phyloP scores from a whole-genome alignment of 768 basidiomycete species.

The Naganishia antarctica region DNA sequence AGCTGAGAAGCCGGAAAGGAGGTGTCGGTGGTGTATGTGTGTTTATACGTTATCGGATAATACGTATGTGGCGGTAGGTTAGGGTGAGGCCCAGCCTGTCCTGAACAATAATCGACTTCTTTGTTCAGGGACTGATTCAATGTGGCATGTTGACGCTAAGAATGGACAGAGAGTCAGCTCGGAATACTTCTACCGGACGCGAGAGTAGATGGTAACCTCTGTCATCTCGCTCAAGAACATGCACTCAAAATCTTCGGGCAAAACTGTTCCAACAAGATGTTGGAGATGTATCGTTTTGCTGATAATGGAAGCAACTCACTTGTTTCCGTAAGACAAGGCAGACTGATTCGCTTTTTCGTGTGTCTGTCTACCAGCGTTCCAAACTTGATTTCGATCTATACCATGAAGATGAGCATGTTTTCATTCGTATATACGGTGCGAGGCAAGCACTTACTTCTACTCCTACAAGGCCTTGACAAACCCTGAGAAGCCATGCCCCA shows the following conservation, averaged over 20 bases:
- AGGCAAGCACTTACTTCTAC: conserved; percentile 45
- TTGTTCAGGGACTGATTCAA: conserved; percentile 83
- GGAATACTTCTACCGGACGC: not conserved
- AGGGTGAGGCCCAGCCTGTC: conserved; percentile 23
- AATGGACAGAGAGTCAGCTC: not conserved
- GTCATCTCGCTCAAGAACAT: conserved; percentile 62
- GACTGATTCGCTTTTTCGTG: conserved; percentile 28
- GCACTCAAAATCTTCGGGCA: conserved; percentile 9
- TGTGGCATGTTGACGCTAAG: conserved; percentile 75
- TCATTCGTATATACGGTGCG: no score
- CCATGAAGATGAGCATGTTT: not conserved
- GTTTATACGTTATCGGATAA: conserved; percentile 66
- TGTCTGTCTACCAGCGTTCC: conserved; percentile 35
- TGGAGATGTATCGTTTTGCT: no score
- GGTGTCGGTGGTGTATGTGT: conserved; percentile 71
- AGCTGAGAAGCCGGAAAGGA: conserved; percentile 56
- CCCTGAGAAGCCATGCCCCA: conserved; percentile 43
- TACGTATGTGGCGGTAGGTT: conserved; percentile 52
- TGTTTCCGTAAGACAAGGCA: conserved; percentile 38
- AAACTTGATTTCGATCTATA: conserved; percentile 45
- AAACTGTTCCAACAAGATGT: not conserved
- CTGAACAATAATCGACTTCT: conserved; percentile 49
- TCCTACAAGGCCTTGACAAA: conserved; percentile 31
- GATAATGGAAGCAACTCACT: conserved; percentile 29
- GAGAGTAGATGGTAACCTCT: conserved; percentile 55